Evolutionary conservation across 306 rosid species (phyloP).

Genomic region (Quercus berberidifolia): DNA sequence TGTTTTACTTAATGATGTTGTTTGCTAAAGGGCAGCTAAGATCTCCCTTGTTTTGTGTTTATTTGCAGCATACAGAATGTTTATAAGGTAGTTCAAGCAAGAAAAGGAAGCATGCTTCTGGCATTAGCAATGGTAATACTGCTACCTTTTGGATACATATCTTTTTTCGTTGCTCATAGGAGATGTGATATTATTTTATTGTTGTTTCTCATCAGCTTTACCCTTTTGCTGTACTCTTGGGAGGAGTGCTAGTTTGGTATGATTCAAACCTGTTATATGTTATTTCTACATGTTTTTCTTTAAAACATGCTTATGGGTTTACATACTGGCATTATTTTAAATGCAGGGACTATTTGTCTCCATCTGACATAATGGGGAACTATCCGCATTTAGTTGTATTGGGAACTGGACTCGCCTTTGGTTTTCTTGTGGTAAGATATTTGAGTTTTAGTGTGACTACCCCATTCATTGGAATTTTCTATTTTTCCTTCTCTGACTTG

Average conservation of each 20-base stretch:
- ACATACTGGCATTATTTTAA: slow-evolving; percentile 4
- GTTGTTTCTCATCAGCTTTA: slow-evolving; percentile 59
- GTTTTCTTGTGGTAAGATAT: slow-evolving; percentile 78
- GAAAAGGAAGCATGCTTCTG: slow-evolving; percentile 69
- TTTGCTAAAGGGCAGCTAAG: slow-evolving; percentile 11
- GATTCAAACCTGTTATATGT: slow-evolving; percentile 16
- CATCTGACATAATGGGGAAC: slow-evolving; percentile 59
- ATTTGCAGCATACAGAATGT: slow-evolving; percentile 69
- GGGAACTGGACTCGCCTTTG: slow-evolving; percentile 93
- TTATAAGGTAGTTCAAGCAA: slow-evolving; percentile 72
- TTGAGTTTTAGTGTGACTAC: slow-evolving; percentile 5
- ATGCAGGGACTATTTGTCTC: slow-evolving; percentile 85
- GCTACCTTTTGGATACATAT: slow-evolving; percentile 1
- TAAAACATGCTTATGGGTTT: slow-evolving; percentile 4
- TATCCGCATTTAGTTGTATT: slow-evolving; percentile 77
- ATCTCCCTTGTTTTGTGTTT: slow-evolving; percentile 25
- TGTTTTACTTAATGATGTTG: slow-evolving; percentile 1
- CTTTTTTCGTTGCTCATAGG: slow-evolving; percentile 15
- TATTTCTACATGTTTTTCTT: background rate
- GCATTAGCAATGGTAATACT: slow-evolving; percentile 86
- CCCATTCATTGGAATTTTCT: slow-evolving; percentile 4
- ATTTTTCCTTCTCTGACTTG: background rate
- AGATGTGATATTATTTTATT: slow-evolving; percentile 1
- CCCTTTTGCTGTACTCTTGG: slow-evolving; percentile 72
- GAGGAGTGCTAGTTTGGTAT: slow-evolving; percentile 82